These are phyloP conservation scores for Hygrocybe punicea DNA, from an alignment of 768 basidiomycete genomes.

Conservation along the genomic window DNA sequence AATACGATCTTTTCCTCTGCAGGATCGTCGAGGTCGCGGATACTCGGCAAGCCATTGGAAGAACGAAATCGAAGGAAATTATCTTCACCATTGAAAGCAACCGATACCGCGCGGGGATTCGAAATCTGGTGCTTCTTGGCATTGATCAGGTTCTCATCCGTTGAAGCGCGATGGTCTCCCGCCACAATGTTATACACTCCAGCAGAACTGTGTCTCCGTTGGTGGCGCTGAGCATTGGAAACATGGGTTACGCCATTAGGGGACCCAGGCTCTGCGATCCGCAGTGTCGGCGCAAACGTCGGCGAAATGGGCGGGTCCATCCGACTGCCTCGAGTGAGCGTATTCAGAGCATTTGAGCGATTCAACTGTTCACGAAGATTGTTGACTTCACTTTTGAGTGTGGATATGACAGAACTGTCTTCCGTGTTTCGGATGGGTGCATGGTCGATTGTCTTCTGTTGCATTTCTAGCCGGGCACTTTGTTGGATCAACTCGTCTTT, in stretches of 20 bases:
- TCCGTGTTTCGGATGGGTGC: slow-evolving; percentile 68
- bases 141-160: slow-evolving; percentile 72
- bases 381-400: slow-evolving; percentile 89
- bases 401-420: slow-evolving; percentile 81
- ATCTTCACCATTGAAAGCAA: slow-evolving; percentile 83
- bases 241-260: slow-evolving; percentile 35
- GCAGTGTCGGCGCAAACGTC: slow-evolving; percentile 78
- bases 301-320: slow-evolving; percentile 76
- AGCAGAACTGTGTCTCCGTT: slow-evolving; percentile 83
- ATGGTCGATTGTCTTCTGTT: slow-evolving; percentile 65
- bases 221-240: slow-evolving; percentile 52
- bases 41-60: slow-evolving; percentile 63
- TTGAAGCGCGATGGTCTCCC: slow-evolving; percentile 66
- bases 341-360: slow-evolving; percentile 88
- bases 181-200: slow-evolving; percentile 64
- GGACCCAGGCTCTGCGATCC: slow-evolving; percentile 46
- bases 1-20: slow-evolving; percentile 93
- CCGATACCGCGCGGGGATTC: slow-evolving; percentile 82
- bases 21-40: slow-evolving; percentile 78
- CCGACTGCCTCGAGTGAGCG: slow-evolving; percentile 71
- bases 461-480: slow-evolving; percentile 69
- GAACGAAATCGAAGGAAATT: slow-evolving; percentile 59
- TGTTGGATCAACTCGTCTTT: slow-evolving; percentile 74
- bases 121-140: slow-evolving; percentile 67
- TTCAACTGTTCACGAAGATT: slow-evolving; percentile 93